These are phyloP conservation scores for Eucalyptus sideroxylon DNA, from an alignment of 345 rosid species.

Conservation along the genomic window DNA sequence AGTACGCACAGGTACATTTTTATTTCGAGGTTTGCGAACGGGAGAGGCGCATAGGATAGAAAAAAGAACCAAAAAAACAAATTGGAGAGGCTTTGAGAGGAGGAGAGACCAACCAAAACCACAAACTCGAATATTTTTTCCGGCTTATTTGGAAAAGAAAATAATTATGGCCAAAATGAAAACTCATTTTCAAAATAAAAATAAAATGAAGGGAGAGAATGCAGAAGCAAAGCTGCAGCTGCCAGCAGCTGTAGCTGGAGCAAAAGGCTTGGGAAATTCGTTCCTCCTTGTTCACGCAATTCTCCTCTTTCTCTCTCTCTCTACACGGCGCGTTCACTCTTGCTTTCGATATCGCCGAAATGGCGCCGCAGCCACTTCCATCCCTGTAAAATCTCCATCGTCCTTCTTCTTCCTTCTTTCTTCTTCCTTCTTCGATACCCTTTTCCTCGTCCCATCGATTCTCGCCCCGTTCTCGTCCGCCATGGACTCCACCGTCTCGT, in stretches of 20 bases:
- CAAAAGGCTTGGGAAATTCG: background rate
- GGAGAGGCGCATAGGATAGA: fast-evolving
- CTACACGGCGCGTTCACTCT: background rate
- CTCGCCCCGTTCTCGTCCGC: background rate
- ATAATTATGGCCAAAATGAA: background rate
- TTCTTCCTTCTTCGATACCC: background rate
- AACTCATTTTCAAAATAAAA: background rate
- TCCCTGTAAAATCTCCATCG: background rate
- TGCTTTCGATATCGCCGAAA: background rate
- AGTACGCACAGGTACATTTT: fast-evolving
- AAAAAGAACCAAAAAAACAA: background rate
- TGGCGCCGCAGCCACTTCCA: background rate
- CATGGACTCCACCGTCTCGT: background rate
- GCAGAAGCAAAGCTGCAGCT: background rate
- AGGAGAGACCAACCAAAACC: fast-evolving
- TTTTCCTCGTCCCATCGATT: background rate
- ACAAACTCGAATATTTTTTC: background rate
- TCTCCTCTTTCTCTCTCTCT: background rate
- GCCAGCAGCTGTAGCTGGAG: background rate
- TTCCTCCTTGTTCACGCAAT: background rate
- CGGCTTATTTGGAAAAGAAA: background rate
- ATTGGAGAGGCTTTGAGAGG: background rate
- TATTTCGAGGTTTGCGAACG: background rate
- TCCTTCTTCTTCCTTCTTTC: background rate
- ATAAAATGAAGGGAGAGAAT: background rate